Conservation (phyloP, 768 basidiomycete genomes). For the Lactifluus subvellereus region DNA sequence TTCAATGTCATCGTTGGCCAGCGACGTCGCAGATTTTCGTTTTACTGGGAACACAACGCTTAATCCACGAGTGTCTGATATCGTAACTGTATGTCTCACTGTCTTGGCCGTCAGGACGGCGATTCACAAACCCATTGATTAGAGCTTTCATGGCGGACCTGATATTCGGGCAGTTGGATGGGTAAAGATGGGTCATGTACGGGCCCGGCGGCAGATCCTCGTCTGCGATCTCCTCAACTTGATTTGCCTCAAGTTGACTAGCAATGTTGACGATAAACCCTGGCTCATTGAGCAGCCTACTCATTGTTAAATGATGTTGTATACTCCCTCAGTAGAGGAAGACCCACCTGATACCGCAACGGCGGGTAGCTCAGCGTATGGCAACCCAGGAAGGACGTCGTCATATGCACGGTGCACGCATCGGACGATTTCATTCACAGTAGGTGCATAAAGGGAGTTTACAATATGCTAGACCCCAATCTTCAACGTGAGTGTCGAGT, state of each 20-base stretch:
- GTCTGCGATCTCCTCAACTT: constrained; percentile 3
- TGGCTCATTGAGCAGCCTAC: constrained; percentile 19
- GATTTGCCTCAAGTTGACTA: constrained; percentile 8
- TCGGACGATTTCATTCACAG: constrained; percentile 17
- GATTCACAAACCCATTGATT: constrained; percentile 21
- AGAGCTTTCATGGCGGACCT: constrained; percentile 25
- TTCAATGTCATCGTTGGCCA: constrained; percentile 58
- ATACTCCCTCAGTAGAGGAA: neutral
- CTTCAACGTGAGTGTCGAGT: neutral
- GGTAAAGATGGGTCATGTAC: constrained; percentile 15
- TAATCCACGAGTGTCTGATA: neutral
- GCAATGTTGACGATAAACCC: constrained; percentile 12
- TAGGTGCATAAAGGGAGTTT: constrained; percentile 8
- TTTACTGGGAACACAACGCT: constrained; percentile 33
- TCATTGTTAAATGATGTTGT: neutral
- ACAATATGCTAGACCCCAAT: constrained; percentile 15
- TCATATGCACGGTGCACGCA: constrained; percentile 23
- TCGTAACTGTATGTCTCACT: constrained; percentile 9
- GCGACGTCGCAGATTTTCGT: constrained; percentile 43
- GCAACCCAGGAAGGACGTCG: constrained; percentile 21
- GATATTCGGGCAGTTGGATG: constrained; percentile 22
- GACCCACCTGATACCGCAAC: constrained; percentile 20
- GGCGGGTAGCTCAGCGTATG: constrained; percentile 24
- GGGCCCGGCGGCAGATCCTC: constrained; percentile 7
- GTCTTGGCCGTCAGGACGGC: constrained; percentile 18